These are phyloP conservation scores for Naganishia cerealis DNA, from an alignment of 1,284 basidiomycete genomes.

Conservation along the genomic window DNA sequence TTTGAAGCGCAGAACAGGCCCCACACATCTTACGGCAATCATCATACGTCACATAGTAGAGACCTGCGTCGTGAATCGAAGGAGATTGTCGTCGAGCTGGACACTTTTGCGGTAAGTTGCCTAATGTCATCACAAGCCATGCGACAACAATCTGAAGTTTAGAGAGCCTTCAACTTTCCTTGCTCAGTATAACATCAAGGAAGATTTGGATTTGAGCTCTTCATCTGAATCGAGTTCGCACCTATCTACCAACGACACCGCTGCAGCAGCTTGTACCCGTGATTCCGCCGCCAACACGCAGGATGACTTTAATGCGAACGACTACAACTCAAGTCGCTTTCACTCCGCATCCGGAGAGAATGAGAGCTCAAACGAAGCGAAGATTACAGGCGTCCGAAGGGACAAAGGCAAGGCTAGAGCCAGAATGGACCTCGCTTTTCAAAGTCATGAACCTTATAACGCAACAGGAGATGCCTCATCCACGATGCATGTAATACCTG, in stretches of 20 bases:
- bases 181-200: conserved; percentile 13
- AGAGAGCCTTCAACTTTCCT: background rate
- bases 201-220: conserved; percentile 22
- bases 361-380: background rate
- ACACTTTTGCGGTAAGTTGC: conserved; percentile 8
- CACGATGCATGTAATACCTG: background rate
- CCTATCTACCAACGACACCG: background rate
- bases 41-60: background rate
- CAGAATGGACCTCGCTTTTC: background rate
- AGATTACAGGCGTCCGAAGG: background rate
- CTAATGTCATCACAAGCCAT: background rate
- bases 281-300: background rate
- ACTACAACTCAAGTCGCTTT: background rate
- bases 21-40: conserved; percentile 5
- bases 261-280: background rate
- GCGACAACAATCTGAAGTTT: background rate
- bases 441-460: too few relatives aligned
- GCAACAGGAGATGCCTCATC: background rate
- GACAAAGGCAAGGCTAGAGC: background rate
- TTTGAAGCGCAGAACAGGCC: background rate
- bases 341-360: background rate
- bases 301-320: background rate
- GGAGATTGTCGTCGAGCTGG: background rate
- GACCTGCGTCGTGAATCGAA: background rate
- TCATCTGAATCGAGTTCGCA: conserved; percentile 1